Evolutionary conservation across 345 rosid genomes (phyloP).

Genomic region (Eucalyptus leucophloia): DNA sequence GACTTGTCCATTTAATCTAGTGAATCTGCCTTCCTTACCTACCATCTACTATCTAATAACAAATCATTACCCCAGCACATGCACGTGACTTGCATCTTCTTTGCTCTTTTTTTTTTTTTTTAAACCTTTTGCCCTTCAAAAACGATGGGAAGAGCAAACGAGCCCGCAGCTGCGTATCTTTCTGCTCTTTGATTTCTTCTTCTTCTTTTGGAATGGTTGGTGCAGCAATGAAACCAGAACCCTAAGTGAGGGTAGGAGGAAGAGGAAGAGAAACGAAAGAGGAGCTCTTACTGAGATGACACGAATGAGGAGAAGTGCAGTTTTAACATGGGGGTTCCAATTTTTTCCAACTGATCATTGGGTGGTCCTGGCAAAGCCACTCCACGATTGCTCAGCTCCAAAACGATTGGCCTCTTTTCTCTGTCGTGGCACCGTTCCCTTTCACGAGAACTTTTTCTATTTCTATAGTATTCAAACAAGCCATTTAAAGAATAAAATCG

Average conservation of each 20-base stretch:
- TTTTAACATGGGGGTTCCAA: not conserved
- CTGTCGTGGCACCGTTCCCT: not conserved
- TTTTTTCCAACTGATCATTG: not conserved
- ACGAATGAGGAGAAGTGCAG: not conserved
- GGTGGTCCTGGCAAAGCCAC: not conserved
- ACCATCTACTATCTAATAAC: not conserved
- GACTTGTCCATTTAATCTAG: not conserved
- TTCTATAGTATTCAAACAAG: not conserved
- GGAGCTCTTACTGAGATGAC: not conserved
- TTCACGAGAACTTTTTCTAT: not conserved
- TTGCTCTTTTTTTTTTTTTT: not conserved
- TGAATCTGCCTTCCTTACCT: not conserved
- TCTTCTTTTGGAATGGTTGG: not conserved
- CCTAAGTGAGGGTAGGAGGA: not conserved
- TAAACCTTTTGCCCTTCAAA: not conserved
- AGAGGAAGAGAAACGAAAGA: not conserved
- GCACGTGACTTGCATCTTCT: not conserved
- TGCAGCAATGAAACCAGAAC: not conserved
- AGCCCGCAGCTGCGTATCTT: not conserved
- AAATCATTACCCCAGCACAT: not conserved
- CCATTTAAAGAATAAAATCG: not conserved
- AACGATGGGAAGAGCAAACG: not conserved
- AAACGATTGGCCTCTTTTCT: not conserved
- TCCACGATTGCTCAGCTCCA: not conserved
- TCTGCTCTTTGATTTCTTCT: not conserved